Evolutionary conservation across 2,329 filamentous ascomycete genomes (phyloP).

Genomic region (Colletotrichum eremochloae): DNA sequence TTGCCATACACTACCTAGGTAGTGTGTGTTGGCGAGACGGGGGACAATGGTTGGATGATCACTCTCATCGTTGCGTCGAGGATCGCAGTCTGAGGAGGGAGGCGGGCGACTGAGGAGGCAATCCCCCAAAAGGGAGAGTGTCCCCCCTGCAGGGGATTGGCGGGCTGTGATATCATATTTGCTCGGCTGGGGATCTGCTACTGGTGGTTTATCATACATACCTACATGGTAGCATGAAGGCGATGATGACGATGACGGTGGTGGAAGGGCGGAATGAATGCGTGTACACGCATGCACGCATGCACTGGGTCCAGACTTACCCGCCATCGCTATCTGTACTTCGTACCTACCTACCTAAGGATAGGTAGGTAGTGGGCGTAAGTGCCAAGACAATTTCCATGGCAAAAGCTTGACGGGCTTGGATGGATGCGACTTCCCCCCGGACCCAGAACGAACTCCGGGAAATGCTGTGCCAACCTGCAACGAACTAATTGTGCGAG

Average conservation of each 20-base stretch:
- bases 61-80: slow-evolving; percentile 3
- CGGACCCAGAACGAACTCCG: slow-evolving; percentile 23
- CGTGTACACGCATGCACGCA: not conserved
- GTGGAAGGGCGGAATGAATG: slow-evolving; percentile 3
- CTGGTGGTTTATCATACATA: no score
- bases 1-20: not conserved
- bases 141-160: slow-evolving; percentile 13
- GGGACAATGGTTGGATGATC: not conserved
- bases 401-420: slow-evolving; percentile 37
- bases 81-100: slow-evolving; percentile 1
- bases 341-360: no score
- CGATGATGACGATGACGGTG: slow-evolving; percentile 16
- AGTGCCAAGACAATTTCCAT: slow-evolving; percentile 15
- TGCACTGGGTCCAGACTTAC: slow-evolving; percentile 19
- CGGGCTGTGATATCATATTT: slow-evolving; percentile 38
- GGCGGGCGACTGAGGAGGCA: slow-evolving; percentile 4
- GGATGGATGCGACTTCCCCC: slow-evolving; percentile 19
- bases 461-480: not conserved
- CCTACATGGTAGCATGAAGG: not conserved
- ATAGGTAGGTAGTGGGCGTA: not conserved
- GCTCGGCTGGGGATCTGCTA: not conserved
- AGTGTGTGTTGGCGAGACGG: not conserved
- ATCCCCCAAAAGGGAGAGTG: slow-evolving; percentile 22
- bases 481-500: not conserved
- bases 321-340: not conserved